phyloP scores from a whole-genome alignment of 257 asterid species.

The Cruciata laevipes region DNA sequence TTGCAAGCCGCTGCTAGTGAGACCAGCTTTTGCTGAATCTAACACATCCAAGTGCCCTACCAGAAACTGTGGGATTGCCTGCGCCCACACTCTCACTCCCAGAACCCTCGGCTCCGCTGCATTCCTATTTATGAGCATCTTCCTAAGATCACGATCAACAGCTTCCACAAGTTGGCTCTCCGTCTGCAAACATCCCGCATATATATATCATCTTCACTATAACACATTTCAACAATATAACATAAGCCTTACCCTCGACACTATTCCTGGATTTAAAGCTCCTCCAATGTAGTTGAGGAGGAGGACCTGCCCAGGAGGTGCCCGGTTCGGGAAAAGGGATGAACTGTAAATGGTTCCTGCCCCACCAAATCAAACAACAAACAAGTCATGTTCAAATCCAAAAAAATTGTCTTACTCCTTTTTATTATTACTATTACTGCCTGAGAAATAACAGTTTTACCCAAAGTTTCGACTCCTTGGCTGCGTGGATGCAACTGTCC shows the following conservation, averaged over 20 bases:
- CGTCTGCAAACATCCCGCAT: too few relatives aligned
- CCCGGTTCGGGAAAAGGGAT: slow-evolving; percentile 93
- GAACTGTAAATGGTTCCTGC: slow-evolving; percentile 97
- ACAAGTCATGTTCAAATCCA: too few relatives aligned
- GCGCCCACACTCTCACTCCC: slow-evolving; percentile 88
- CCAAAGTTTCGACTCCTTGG: slow-evolving; percentile 96
- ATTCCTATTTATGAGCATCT: slow-evolving; percentile 64
- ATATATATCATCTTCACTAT: too few relatives aligned
- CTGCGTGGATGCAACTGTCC: slow-evolving; percentile 99
- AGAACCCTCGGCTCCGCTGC: slow-evolving; percentile 64
- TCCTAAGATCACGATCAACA: slow-evolving; percentile 91
- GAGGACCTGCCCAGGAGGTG: slow-evolving; percentile 82
- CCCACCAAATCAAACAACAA: slow-evolving; percentile 22
- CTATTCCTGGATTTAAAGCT: slow-evolving; percentile 70
- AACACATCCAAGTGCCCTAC: slow-evolving; percentile 78
- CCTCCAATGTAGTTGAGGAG: slow-evolving; percentile 97
- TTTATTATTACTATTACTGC: too few relatives aligned
- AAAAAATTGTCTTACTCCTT: too few relatives aligned
- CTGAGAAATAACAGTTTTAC: slow-evolving; percentile 28
- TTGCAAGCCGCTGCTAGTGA: slow-evolving; percentile 43
- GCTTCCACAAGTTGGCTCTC: slow-evolving; percentile 82
- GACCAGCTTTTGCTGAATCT: slow-evolving; percentile 54
- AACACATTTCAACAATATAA: too few relatives aligned
- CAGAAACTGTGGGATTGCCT: slow-evolving; percentile 89
- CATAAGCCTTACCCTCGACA: slow-evolving; percentile 79